Evolutionary conservation across 2,329 filamentous ascomycete genomes (phyloP).

Genomic region (Pseudohalonectria lignicola): DNA sequence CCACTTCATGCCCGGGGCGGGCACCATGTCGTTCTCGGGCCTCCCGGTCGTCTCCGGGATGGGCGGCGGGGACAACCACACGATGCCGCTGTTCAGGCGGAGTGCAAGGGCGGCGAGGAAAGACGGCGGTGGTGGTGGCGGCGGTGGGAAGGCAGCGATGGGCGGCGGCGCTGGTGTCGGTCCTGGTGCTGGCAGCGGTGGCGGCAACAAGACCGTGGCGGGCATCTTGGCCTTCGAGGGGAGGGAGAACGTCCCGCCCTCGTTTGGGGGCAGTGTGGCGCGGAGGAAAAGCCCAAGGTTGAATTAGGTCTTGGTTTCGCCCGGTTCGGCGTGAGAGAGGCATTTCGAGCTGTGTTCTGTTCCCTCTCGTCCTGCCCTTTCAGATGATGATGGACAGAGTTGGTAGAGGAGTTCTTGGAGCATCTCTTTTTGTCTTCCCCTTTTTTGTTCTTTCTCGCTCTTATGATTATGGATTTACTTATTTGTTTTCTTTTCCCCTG

Average conservation of each 20-base stretch:
- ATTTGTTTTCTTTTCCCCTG: not conserved
- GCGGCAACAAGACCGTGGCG: not conserved
- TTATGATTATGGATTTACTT: not conserved
- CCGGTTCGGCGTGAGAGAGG: too few relatives aligned
- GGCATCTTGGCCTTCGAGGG: slow-evolving; percentile 26
- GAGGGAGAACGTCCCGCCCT: slow-evolving; percentile 37
- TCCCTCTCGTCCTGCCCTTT: too few relatives aligned
- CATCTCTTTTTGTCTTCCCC: not conserved
- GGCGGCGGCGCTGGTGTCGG: slow-evolving; percentile 12
- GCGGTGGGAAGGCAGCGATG: slow-evolving; percentile 15
- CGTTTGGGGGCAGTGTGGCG: slow-evolving; percentile 32
- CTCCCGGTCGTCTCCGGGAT: slow-evolving; percentile 5
- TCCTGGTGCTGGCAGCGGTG: not conserved
- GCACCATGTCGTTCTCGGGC: slow-evolving; percentile 25
- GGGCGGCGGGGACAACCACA: slow-evolving; percentile 19
- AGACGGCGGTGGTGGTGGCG: slow-evolving; percentile 3
- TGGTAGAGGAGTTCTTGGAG: not conserved
- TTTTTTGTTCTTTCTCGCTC: not conserved
- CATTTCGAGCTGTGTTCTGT: too few relatives aligned
- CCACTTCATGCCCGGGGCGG: slow-evolving; percentile 30
- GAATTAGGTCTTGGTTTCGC: too few relatives aligned
- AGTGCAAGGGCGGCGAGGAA: slow-evolving; percentile 20
- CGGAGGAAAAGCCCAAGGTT: slow-evolving; percentile 46
- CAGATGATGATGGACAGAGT: too few relatives aligned
- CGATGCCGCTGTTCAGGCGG: slow-evolving; percentile 37